phyloP scores from a whole-genome alignment of 768 basidiomycete species.

The Auriscalpium microsporum region DNA sequence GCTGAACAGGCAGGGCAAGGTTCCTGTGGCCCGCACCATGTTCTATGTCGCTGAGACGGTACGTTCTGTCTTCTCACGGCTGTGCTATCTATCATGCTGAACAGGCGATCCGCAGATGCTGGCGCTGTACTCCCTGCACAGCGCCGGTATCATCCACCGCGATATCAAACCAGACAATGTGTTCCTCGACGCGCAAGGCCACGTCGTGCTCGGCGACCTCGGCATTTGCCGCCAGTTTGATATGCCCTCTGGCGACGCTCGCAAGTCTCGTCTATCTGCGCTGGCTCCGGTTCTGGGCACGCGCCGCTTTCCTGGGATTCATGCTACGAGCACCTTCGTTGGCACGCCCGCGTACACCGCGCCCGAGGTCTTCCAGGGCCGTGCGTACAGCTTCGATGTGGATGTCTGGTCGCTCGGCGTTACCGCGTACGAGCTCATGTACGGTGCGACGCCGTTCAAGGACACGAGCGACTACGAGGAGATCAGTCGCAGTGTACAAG shows the following conservation, averaged over 20 bases:
- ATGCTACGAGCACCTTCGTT: background rate
- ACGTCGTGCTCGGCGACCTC: background rate
- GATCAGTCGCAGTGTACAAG: too few relatives aligned
- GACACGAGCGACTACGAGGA: too few relatives aligned
- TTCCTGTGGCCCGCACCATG: background rate
- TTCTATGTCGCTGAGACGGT: background rate
- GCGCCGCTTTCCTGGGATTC: too few relatives aligned
- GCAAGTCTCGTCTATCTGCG: background rate
- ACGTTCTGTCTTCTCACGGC: background rate
- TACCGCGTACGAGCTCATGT: background rate
- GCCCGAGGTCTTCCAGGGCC: background rate
- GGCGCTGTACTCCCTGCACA: constrained; percentile 2
- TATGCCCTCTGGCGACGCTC: background rate
- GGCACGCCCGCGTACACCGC: background rate
- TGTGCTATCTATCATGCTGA: background rate
- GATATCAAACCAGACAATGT: constrained; percentile 6
- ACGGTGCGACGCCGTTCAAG: too few relatives aligned
- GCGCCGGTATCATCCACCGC: constrained; percentile 1
- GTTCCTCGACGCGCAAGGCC: background rate
- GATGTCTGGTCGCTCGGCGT: background rate
- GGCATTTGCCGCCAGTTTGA: background rate
- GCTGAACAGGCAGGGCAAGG: background rate
- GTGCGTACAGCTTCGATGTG: background rate
- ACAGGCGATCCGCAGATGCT: background rate
- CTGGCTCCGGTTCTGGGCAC: background rate